These are phyloP conservation scores for Zasmidium cellare DNA, from an alignment of 2,329 filamentous ascomycete genomes.

Conservation along the genomic window DNA sequence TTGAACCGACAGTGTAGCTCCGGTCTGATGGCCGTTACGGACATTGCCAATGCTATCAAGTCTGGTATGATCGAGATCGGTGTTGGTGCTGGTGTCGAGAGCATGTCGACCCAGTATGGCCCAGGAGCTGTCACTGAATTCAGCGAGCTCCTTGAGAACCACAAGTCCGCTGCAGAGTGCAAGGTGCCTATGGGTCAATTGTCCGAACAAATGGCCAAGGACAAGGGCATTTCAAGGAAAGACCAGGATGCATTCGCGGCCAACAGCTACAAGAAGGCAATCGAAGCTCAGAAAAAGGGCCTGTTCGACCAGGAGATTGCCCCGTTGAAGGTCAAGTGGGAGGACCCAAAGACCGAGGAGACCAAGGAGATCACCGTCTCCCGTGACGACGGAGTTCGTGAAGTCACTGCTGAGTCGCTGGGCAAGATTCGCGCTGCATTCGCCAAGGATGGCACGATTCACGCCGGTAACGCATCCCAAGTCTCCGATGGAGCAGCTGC, in stretches of 20 bases:
- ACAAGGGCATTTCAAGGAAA: conserved; percentile 68
- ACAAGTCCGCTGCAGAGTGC: conserved; percentile 87
- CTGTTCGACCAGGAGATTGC: conserved; percentile 90
- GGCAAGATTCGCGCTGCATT: conserved; percentile 89
- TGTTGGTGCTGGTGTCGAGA: conserved; percentile 92
- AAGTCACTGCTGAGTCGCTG: conserved; percentile 84
- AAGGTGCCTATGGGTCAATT: conserved; percentile 96
- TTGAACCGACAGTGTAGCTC: conserved; percentile 95
- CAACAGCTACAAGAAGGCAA: conserved; percentile 86
- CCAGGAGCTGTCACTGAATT: conserved; percentile 89
- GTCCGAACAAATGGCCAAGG: conserved; percentile 92
- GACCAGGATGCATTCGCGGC: conserved; percentile 92
- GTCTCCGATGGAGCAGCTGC: conserved; percentile 95
- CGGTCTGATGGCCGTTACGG: conserved; percentile 87
- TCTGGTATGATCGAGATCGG: conserved; percentile 93
- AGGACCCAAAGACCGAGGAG: conserved; percentile 88
- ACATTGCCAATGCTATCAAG: conserved; percentile 90
- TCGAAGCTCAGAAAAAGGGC: conserved; percentile 80
- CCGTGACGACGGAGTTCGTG: conserved; percentile 83
- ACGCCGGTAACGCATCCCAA: conserved; percentile 94
- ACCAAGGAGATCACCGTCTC: conserved; percentile 78
- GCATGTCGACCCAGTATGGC: conserved; percentile 91
- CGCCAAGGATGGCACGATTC: conserved; percentile 86
- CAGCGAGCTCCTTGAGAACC: conserved; percentile 79
- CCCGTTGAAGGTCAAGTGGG: conserved; percentile 81